Base-by-base conservation (phyloP, 805 yeast species). In the Myxozyma neglecta region DNA sequence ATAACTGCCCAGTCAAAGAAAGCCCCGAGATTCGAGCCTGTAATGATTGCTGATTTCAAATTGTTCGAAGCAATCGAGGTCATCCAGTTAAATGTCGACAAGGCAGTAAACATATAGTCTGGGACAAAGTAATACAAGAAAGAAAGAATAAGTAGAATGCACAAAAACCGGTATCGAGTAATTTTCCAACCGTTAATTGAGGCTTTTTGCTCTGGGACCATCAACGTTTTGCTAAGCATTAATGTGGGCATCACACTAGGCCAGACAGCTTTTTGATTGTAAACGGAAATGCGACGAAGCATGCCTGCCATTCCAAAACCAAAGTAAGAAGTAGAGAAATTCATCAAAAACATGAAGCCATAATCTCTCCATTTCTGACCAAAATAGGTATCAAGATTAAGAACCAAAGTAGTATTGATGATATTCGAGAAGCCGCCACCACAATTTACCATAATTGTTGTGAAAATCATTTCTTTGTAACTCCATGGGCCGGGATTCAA, bases 291-390 rank as follows among this genome's bases (percentile, higher is more conserved):
- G 60, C 83, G 80, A 69, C 87, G 79, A 78, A 85, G 79, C 24
- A 85, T 70, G 55, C 87, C 86, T 5, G 90, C 89, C 71, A 86
- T 80, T 1, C 88, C 86, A 69, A 85, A 82, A 20, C 90, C 90
- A 65, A 86, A 73, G 64, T 81, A 83, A 69, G 85, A 87, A 1
- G 88, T 79, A 1, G 86, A 79, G 5, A 85, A 63, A 1, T 81
- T 74, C 45, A 86, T 75, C 34, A 83, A 66, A 14, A 85, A 65
- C 73, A 83, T 86, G 72, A 80, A 87, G 0, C 84, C 81, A 71
- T 81, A 79, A 10, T 64, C 58, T 9, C 74, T 73, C 71, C 75
- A 72, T 5, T 66, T 40, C 57, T 68, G 70, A 4, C 79, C 79
- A 56, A 70, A 75, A 57, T 70, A 76, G 14, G 29, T 20, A 13